Evolutionary conservation across 495 filamentous ascomycete species (phyloP).

Genomic region (Darksidea phi): DNA sequence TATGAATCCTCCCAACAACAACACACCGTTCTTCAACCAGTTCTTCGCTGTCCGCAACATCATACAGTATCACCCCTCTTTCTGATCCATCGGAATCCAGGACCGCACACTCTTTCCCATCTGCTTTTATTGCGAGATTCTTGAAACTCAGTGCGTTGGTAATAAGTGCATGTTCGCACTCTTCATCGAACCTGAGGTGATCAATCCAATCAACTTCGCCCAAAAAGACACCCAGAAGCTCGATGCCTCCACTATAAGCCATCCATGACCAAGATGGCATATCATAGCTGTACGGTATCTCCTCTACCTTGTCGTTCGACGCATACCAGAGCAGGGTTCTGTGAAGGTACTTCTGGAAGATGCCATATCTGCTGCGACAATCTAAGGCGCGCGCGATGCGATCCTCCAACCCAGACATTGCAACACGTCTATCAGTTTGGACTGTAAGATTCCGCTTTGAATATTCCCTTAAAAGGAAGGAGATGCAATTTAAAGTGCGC

Average conservation of each 20-base stretch:
- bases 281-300: slow-evolving; percentile 5
- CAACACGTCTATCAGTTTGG: slow-evolving; percentile 8
- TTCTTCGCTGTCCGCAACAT: not conserved
- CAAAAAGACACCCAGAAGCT: slow-evolving; percentile 4
- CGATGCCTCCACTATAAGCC: slow-evolving; percentile 10
- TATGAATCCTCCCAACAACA: not conserved
- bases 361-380: slow-evolving; percentile 17
- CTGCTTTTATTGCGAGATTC: not conserved
- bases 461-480: slow-evolving; percentile 16
- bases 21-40: not conserved
- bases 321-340: slow-evolving; percentile 16
- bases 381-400: slow-evolving; percentile 9
- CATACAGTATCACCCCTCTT: slow-evolving; percentile 1
- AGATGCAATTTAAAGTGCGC: slow-evolving; percentile 6
- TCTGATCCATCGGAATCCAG: not conserved
- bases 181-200: slow-evolving; percentile 3
- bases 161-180: not conserved
- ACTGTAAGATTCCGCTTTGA: slow-evolving; percentile 13
- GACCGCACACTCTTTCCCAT: not conserved
- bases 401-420: slow-evolving; percentile 12
- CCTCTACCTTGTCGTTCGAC: not conserved
- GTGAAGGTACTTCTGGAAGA: slow-evolving; percentile 15
- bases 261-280: slow-evolving; percentile 1
- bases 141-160: not conserved
- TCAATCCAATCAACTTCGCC: slow-evolving; percentile 6